Conservation (phyloP, 441 rosid genomes). For the Bruguiera hainesii region DNA sequence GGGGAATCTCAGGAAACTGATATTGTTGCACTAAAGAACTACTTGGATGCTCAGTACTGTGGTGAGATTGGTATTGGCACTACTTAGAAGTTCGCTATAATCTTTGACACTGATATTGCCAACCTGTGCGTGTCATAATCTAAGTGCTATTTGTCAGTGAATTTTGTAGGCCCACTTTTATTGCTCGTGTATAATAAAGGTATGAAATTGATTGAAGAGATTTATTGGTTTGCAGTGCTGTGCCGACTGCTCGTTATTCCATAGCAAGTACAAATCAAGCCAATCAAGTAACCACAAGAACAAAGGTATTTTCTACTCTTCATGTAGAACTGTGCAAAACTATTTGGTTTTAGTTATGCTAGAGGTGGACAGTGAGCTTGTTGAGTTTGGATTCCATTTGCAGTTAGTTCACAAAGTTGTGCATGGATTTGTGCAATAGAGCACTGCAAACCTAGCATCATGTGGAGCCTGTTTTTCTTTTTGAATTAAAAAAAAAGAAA, state of each 20-base stretch:
- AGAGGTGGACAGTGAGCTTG: neutral
- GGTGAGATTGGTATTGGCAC: conserved; percentile 75
- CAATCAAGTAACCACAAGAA: conserved; percentile 57
- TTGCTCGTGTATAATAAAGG: neutral
- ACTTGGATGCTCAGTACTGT: conserved; percentile 80
- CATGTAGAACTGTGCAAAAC: neutral
- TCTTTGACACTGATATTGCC: conserved; percentile 85
- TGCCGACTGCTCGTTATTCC: conserved; percentile 64
- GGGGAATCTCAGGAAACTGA: conserved; percentile 31
- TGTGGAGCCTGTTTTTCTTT: too few species aligned
- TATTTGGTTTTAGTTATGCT: neutral
- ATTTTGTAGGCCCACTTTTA: conserved; percentile 14
- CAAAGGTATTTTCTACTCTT: conserved; percentile 37
- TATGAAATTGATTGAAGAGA: neutral
- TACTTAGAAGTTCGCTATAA: conserved; percentile 53
- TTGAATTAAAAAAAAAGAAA: neutral
- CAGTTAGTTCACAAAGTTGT: neutral
- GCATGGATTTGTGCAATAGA: neutral
- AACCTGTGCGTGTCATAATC: conserved; percentile 83
- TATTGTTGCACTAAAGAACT: conserved; percentile 55
- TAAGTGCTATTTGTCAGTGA: conserved; percentile 66
- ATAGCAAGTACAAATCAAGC: conserved; percentile 61
- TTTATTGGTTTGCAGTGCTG: conserved; percentile 1
- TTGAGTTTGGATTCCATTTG: neutral
- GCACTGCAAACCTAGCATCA: neutral